phyloP scores from a whole-genome alignment of 192 early-diverging fungal species.

The Nowakowskiella sp. region DNA sequence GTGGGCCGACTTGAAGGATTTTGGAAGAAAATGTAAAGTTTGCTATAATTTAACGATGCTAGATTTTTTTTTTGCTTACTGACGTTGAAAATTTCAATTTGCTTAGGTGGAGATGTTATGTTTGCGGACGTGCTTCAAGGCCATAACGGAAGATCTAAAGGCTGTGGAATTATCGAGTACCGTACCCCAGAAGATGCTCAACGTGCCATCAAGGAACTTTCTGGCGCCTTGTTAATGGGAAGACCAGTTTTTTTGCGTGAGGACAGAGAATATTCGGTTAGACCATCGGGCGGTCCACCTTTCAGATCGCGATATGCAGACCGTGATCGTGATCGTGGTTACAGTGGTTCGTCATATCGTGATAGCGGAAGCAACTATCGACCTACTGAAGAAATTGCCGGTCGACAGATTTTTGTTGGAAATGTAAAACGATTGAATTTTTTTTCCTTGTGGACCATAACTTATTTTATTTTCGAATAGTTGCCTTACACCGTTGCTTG shows the following conservation, averaged over 20 bases:
- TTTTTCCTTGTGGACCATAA: neutral
- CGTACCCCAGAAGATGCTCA: conserved; percentile 66
- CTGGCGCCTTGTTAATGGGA: conserved; percentile 61
- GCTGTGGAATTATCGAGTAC: conserved; percentile 72
- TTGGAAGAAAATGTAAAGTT: conserved; percentile 60
- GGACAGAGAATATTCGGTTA: conserved; percentile 42
- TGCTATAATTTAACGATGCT: neutral
- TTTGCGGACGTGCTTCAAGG: conserved; percentile 63
- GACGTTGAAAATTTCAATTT: conserved; percentile 4
- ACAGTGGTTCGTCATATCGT: conserved; percentile 17
- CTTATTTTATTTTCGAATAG: conserved; percentile 26
- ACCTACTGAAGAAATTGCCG: conserved; percentile 20
- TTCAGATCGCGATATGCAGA: conserved; percentile 1
- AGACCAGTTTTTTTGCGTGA: conserved; percentile 70
- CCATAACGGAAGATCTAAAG: conserved; percentile 57
- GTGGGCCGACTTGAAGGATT: conserved; percentile 73
- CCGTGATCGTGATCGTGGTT: conserved; percentile 9
- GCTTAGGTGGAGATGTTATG: conserved; percentile 64
- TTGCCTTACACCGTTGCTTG: conserved; percentile 69
- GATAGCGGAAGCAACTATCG: conserved; percentile 6
- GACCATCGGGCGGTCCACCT: neutral
- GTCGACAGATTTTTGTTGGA: conserved; percentile 51
- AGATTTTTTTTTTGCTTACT: conserved; percentile 2
- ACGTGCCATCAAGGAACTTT: conserved; percentile 60
- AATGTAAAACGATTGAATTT: conserved; percentile 42